Base-by-base conservation (phyloP, 2,329 filamentous ascomycete species). In the Zymoseptoria pseudotritici region DNA sequence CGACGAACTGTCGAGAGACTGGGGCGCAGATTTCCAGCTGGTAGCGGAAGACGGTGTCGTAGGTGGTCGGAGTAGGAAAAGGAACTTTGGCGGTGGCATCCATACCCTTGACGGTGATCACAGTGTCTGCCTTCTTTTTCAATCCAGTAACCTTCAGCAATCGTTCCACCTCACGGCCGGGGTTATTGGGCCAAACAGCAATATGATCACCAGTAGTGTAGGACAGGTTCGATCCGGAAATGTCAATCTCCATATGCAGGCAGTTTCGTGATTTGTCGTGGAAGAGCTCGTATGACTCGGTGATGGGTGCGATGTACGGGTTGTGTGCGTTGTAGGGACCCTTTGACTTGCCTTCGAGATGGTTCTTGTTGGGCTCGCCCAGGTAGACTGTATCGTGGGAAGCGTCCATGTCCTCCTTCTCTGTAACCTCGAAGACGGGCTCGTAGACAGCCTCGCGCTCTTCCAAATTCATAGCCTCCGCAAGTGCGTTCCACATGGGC, bases 181-280 rank as follows among this genome's bases (percentile, higher is more conserved):
- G 82, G 75, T 99, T 99, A 55, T 91, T 96, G 46, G 95, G 94
- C 95, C 95, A 99, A 70, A 99, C 79, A 50, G 94, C 94, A 71
- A 99, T 89, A 76, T 99, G 95, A 73, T 99, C 95, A 74, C 94
- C 94, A 56, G 94, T 99, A 69, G 95, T 91, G 80, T 99, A 99
- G 52, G 83, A 86, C 64, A 99, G 81, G 74, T 95, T 96, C 57
- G 92, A 96, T 68, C 86, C 90, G 70, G 87, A 88, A 68, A 99
- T 85, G 73, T 95, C 91, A 65, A 99, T 86, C 76, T 99, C 95
- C 83, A 97, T 86, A 76, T 99, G 95, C 66, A 99, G 81, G 73
- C 94, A 99, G 80, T 97, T 97, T 63, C 95, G 84, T 71, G 91
- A 90, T 76, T 91, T 90, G 76, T 89, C 87, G 55, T 82, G 87